These are phyloP conservation scores for Endoconidiophora laricicola DNA, from an alignment of 2,329 filamentous ascomycete species.

Conservation along the genomic window DNA sequence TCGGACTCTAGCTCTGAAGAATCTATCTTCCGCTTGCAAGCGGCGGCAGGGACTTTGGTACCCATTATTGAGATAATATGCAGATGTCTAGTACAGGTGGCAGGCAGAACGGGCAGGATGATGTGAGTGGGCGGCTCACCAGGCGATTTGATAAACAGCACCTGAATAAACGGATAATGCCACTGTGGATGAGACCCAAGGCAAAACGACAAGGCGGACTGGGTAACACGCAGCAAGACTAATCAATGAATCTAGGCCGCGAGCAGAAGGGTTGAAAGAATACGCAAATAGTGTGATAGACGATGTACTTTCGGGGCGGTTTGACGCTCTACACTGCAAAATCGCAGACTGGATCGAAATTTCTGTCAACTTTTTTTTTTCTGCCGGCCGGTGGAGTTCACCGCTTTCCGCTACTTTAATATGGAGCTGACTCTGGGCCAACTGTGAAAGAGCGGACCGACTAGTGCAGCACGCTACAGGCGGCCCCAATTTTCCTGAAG, in stretches of 20 bases:
- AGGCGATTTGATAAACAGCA: neutral
- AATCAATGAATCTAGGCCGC: too few species aligned
- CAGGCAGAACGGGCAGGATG: neutral
- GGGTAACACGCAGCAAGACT: too few species aligned
- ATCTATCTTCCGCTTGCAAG: constrained; percentile 49
- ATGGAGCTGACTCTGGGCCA: neutral
- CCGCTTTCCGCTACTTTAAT: constrained; percentile 3
- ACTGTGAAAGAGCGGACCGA: constrained; percentile 5
- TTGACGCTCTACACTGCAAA: neutral
- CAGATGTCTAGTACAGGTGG: neutral
- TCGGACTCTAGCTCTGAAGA: constrained; percentile 40
- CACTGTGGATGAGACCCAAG: too few species aligned
- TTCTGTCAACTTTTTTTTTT: constrained; percentile 13
- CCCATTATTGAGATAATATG: constrained; percentile 1
- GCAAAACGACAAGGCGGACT: too few species aligned
- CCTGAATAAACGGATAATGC: neutral
- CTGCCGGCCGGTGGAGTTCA: constrained; percentile 6
- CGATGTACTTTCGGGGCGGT: neutral
- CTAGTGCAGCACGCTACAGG: neutral
- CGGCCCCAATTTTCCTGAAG: constrained; percentile 2
- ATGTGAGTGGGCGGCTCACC: neutral
- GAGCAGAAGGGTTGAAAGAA: too few species aligned
- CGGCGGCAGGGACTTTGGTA: constrained; percentile 8
- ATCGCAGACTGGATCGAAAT: constrained; percentile 2
- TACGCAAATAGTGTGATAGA: too few species aligned